Base-by-base conservation (phyloP, 2,329 filamentous ascomycete species). In the Fusarium praegraminearum region DNA sequence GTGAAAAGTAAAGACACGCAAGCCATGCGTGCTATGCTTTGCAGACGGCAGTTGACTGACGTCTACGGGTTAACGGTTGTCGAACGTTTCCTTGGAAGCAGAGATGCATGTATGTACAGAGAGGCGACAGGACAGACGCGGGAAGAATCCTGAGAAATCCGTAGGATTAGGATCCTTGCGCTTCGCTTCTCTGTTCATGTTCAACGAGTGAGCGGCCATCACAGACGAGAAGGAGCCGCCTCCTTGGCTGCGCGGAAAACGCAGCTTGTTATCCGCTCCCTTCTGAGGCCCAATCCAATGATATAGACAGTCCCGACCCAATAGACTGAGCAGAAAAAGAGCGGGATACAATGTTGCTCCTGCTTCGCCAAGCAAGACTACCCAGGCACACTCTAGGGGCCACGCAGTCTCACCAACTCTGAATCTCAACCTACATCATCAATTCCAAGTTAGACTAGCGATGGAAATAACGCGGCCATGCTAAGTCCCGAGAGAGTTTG, bases 161-260 rank as follows among this genome's bases (percentile, higher is more conserved):
- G 69, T 66, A 70, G 75, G 75, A 76, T 73, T 52, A 50, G 12
- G 12, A 76, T 72, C 74, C 75, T 71, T 76, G 75, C 58, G 36
- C 38, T 52, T 64, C 65, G 66, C 70, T 70, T 72, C 58, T 67
- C 60, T 60, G 36, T 63, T 60, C 53, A 53, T 28, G 44, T 62
- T 72, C 59, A 57, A 71, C 67, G 51, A 66, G 62, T 63, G 52
- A 70, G 62, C 57, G 55, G 61, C 70, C 65, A 63, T 67, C 30
- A 63, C 40, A 62, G 51, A 59, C 47, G 51, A 64, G 58, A 59
- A 72, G 52, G 56, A 74, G 67, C 68, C 62, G 55, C 57, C 38
- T 64, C 62, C 60, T 62, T 65, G 60, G 60, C 52, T 59, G 38
- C 53, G 62, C 62, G 63, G 62, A 60, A 65, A 65, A 26, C 36